Base-by-base conservation (phyloP, 495 filamentous ascomycete species). In the Tetracladium setigerum region DNA sequence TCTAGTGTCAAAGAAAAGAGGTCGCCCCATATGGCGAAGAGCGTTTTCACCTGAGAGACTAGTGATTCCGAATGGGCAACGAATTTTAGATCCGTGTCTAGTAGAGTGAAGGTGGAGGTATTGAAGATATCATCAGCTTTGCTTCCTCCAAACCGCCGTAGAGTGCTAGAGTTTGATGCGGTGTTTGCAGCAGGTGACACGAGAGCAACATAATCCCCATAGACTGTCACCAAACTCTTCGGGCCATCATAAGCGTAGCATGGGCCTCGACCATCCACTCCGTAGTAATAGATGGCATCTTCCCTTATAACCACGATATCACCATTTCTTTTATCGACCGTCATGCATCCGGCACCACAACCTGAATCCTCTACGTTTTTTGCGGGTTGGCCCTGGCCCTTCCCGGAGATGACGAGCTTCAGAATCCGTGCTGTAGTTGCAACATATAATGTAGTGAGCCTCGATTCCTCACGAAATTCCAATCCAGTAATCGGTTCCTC, bases 401-500 rank as follows among this genome's bases (percentile, higher is more conserved):
- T 79, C 4, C 89, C 92, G 1, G 85, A 81, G 49, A 96, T 90
- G 5, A 86, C 78, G 38, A 96, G 64, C 37, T 89, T 94, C 47
- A 91, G 61, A 19, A 98, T 86, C n/a, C 89, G 78, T 24, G 79
- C 85, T 10, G 90, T 96, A 0, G 92, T 98, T 6, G 92, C 82
- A 41, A 97, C 84, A 62, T 94, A 98, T 0, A 98, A 76, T 0
- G 86, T 87, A 1, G 82, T 90, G 41, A 76, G 57, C 41, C 67
- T 78, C 2, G 62, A 63, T 8, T 81, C 81, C 46, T 82, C 77
- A 24, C 78, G 72, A 51, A 94, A 79, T 45, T 87, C 84, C 16
- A 95, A 82, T 4, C 89, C 92, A 0, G 92, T 98, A 32, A 98
- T 83, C 0, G 92, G 92, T 56, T 98, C 92, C 55, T 97, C 89